Evolutionary conservation across 805 yeast species (phyloP).

Genomic region (Spathaspora boniae): DNA sequence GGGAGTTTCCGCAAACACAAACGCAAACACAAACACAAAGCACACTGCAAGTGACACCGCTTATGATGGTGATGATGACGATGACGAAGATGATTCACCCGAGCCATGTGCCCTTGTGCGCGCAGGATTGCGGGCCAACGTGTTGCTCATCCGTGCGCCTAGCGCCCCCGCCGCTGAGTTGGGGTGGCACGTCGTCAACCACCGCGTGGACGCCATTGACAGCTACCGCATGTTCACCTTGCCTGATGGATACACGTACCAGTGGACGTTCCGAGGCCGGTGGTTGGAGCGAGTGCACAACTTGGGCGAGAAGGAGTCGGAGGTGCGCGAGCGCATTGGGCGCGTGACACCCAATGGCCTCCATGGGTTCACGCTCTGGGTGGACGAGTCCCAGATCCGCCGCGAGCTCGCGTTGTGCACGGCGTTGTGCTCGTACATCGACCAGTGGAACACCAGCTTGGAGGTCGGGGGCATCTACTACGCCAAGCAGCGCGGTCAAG

Average conservation of each 20-base stretch:
- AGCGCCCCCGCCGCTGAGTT: conserved; percentile 49
- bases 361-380: conserved; percentile 51
- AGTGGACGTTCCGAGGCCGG: conserved; percentile 62
- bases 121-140: conserved; percentile 61
- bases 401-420: conserved; percentile 56
- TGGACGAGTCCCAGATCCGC: conserved; percentile 55
- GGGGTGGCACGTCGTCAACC: conserved; percentile 62
- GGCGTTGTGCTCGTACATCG: conserved; percentile 58
- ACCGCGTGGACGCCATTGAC: conserved; percentile 59
- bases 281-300: conserved; percentile 56
- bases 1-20: conserved; percentile 29
- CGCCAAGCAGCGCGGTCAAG: conserved; percentile 46
- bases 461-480: conserved; percentile 65
- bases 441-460: conserved; percentile 62
- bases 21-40: too few species aligned
- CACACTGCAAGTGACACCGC: too few species aligned
- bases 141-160: conserved; percentile 51
- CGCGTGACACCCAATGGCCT: conserved; percentile 50
- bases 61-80: conserved; percentile 42
- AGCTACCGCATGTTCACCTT: conserved; percentile 58
- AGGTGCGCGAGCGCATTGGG: conserved; percentile 62
- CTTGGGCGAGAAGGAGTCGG: conserved; percentile 61
- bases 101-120: conserved; percentile 53
- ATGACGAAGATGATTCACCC: too few species aligned
- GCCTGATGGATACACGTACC: conserved; percentile 58